phyloP scores from a whole-genome alignment of 331 rosid genomes.

The Ulmus americana region DNA sequence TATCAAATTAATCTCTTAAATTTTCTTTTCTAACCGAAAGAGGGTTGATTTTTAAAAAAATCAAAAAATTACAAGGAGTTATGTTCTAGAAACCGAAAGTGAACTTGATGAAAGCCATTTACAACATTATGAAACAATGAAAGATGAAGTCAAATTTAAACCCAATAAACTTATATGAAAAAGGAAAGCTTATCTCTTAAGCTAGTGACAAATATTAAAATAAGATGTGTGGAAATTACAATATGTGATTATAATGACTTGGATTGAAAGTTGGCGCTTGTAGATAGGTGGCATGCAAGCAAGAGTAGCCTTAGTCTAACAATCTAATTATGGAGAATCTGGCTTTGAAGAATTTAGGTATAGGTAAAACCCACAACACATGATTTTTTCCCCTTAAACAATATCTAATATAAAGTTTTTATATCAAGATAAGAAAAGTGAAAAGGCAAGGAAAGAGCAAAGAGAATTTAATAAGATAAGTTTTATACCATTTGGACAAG shows the following conservation, averaged over 20 bases:
- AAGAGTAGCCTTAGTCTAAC: neutral
- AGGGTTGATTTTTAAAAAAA: too few relatives aligned
- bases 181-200: constrained; percentile 5
- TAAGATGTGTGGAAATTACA: neutral
- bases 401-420: neutral
- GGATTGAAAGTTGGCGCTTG: neutral
- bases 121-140: too few relatives aligned
- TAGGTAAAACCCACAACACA: constrained; percentile 4
- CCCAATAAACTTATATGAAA: neutral
- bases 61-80: too few relatives aligned
- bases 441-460: neutral
- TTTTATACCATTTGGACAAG: constrained; percentile 14
- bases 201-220: constrained; percentile 7
- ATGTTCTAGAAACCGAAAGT: too few relatives aligned
- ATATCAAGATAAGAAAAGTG: neutral
- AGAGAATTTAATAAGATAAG: neutral
- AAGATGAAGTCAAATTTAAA: too few relatives aligned
- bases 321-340: constrained; percentile 2
- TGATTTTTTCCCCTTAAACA: neutral
- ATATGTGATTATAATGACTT: constrained; percentile 9
- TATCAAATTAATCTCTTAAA: too few relatives aligned
- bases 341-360: constrained; percentile 2
- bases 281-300: neutral
- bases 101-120: too few relatives aligned
- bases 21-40: too few relatives aligned